Base-by-base conservation (phyloP, 768 basidiomycete species). In the Artomyces pyxidatus region DNA sequence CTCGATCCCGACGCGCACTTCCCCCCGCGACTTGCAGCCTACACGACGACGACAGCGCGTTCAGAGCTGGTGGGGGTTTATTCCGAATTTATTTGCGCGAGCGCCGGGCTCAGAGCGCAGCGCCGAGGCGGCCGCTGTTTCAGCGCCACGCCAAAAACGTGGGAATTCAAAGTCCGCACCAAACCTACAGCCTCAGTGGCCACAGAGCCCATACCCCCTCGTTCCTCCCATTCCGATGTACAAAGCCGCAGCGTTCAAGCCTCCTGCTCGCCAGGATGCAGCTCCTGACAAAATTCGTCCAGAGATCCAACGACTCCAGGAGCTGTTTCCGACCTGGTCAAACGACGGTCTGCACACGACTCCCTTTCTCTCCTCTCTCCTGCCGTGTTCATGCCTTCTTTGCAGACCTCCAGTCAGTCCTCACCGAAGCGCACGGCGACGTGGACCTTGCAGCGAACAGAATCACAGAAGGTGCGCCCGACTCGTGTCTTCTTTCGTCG, bases 371-470 rank as follows among this genome's bases (percentile, higher is more conserved):
- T 37, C 65, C 57, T 61, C 51, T 58, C 42, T 54, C 64, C 44
- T 58, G 43, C 17, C 32, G 26, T 25, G 42, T 48, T 32, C 27
- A 37, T 50, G 52, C 52, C 47, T 40, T 39, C 40, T 56, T 42
- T 57, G 11, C 51, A 72, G 89, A 91, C 70, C 76, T 91, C 54
- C 72, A 76, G 54, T 80, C 82, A 6, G 71, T 86, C 46, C 74
- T 92, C 39, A 53, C 58, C 44, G 88, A 92, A 64, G 77, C 78
- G 19, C 67, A 65, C 30, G 88, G 88, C 38, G 86, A 90, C 63
- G 68, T 81, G 32, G 66, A 85, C 54, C 56, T 81, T 48, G 88
- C 87, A 38, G 85, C 76, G 4, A 75, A 74, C n/a, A 75, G 81
- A 61, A 87, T 92, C 54, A 77, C 70, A 47, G 89, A 91, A 62